Conservation (phyloP, 345 rosid genomes). For the Clausena lansium region DNA sequence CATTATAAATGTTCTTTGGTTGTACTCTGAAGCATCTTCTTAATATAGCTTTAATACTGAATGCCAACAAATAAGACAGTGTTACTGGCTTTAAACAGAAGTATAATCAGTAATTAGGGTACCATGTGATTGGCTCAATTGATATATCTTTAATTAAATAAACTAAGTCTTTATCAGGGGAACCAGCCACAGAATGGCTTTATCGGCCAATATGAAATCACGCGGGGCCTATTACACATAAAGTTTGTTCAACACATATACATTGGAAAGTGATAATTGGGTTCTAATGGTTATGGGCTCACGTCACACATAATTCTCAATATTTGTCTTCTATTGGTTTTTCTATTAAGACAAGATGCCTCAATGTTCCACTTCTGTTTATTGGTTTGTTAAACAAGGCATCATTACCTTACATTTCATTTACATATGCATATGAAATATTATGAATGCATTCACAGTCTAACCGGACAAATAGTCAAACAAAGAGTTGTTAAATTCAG, state of each 20-base stretch:
- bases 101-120: background rate
- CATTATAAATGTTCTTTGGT: background rate
- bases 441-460: background rate
- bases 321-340: too few relatives aligned
- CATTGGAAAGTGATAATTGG: background rate
- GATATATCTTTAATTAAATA: background rate
- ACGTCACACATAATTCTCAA: too few relatives aligned
- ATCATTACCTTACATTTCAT: background rate
- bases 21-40: background rate
- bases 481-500: background rate
- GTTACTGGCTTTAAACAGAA: background rate
- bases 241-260: background rate
- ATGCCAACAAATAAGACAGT: background rate
- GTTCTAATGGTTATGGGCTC: too few relatives aligned
- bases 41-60: background rate
- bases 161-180: conserved; percentile 22
- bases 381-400: background rate
- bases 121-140: conserved; percentile 19
- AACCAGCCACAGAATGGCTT: conserved; percentile 24
- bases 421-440: background rate
- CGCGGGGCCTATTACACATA: conserved; percentile 6
- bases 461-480: conserved; percentile 11
- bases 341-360: background rate
- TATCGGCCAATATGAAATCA: conserved; percentile 14
- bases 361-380: background rate